Percentiles rank a stretch among this genome's conserved stretches.
These are phyloP conservation scores for Coelastrella sp. DNA, from an alignment of 139 green algal species.

Conservation along the genomic window DNA sequence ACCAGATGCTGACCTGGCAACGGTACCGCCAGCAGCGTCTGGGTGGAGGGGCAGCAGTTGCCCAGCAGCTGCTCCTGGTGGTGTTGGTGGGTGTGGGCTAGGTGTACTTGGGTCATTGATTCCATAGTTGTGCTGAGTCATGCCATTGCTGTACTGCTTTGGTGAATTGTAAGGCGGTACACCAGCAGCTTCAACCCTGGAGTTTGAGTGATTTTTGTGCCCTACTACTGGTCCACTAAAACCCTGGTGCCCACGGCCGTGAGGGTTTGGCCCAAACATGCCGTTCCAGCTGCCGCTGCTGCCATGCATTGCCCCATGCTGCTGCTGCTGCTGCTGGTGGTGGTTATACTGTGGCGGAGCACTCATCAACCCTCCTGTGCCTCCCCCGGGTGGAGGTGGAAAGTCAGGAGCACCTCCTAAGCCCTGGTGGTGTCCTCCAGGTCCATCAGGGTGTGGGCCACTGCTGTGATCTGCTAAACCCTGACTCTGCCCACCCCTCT, in stretches of 20 bases:
- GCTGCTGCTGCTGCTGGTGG: not conserved
- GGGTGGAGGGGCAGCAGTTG: not conserved
- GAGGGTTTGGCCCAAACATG: not conserved
- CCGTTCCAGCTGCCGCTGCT: conserved; percentile 2
- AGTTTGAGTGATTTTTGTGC: not conserved
- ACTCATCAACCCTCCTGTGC: not conserved
- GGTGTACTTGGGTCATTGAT: not conserved
- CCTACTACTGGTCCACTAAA: not conserved
- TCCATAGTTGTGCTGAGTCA: not conserved
- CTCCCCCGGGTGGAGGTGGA: not conserved
- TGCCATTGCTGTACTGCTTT: not conserved
- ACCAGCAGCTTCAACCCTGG: not conserved
- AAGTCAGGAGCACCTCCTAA: no score
- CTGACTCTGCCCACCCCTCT: not conserved
- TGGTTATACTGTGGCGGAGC: conserved; percentile 24
- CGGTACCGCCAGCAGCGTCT: not conserved
- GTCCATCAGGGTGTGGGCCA: no score
- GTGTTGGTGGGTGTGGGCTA: not conserved
- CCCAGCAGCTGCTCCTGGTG: conserved; percentile 4
- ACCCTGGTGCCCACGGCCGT: not conserved
- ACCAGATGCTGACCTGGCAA: not conserved
- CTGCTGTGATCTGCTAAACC: no score
- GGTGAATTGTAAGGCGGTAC: not conserved
- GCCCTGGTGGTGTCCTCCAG: not conserved
- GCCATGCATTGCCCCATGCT: not conserved